Evolutionary conservation across 768 basidiomycete genomes (phyloP), one percentile per base, ranked within the genome.

Genomic region (Amanita molliuscula): DNA sequence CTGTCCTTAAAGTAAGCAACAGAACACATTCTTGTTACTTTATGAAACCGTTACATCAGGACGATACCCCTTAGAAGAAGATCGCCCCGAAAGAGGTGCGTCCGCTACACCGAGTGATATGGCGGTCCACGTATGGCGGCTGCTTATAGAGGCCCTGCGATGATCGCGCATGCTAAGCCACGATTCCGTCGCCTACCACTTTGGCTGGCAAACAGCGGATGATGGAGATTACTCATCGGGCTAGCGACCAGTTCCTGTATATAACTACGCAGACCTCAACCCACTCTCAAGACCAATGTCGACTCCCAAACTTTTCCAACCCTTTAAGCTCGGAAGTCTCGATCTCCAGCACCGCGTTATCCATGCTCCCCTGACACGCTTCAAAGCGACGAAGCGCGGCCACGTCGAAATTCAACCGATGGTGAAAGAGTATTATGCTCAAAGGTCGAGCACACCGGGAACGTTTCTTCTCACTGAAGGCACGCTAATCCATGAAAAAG

Each of bases 1-100:
- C 86, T 33, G 74, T 91, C 48, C 77, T 96, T 59, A 95, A 94
- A 79, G 91, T 88, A 59, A 48, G 71, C 67, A 6, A 13, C 4
- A 28, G 45, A 21, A 29, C 0, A 45, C 47, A 26, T 47, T 35
- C 29, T 18, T 26, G 4, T 20, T 26, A 42, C 18, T 37, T n/a
- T 20, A 25, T 47, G 2, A 23, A 21, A 47, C 5, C 25, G 20
- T 4, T 47, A 42, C 25, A 15, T 35, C 53, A 93, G 88, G 92
- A 96, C 55, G 91, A 95, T 56, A 78, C 88, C 0, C 80, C 85
- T 51, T 86, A 94, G 81, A 76, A 73, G 58, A 94, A 89, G 63
- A 77, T 96, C 35, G 81, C 72, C 0, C 81, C 89, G 18, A 96
- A 95, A 65, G 76, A 76, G 53, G 90, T 90, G 53, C 54, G 79